Conservation (phyloP, 2,329 filamentous ascomycete species). For the Pyricularia grisea region DNA sequence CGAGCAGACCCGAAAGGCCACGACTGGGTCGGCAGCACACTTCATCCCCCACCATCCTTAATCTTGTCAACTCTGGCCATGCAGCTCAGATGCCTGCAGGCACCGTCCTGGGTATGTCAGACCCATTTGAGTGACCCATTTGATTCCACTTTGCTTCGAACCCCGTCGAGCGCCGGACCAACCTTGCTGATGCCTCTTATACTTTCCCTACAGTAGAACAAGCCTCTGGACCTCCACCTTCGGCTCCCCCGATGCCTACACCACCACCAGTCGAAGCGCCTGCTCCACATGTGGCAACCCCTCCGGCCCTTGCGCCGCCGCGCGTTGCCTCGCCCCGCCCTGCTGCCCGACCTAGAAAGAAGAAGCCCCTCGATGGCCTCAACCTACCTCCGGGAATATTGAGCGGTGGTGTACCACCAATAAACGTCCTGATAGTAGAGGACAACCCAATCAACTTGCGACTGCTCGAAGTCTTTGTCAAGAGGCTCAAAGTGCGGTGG, state of each 20-base stretch:
- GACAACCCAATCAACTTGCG: constrained; percentile 97
- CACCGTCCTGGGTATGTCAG: background rate
- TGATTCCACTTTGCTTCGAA: background rate
- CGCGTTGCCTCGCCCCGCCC: constrained; percentile 39
- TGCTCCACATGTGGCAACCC: constrained; percentile 41
- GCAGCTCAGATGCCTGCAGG: background rate
- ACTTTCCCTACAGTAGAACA: background rate
- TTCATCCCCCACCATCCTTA: constrained; percentile 66
- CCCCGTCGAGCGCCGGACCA: background rate
- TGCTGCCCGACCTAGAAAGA: constrained; percentile 37
- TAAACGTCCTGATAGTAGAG: constrained; percentile 95
- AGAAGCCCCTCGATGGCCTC: constrained; percentile 37
- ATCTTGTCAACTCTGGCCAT: constrained; percentile 38
- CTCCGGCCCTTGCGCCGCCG: constrained; percentile 19
- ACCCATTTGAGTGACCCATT: background rate
- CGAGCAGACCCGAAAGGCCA: constrained; percentile 49
- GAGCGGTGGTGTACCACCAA: constrained; percentile 80
- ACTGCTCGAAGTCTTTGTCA: constrained; percentile 90
- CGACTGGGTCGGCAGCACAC: constrained; percentile 64
- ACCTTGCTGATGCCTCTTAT: background rate
- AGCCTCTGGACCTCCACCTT: background rate
- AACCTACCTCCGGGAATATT: constrained; percentile 55
- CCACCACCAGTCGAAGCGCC: constrained; percentile 30
- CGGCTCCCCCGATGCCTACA: constrained; percentile 15
- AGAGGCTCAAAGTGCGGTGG: constrained; percentile 90